Evolutionary conservation across 164 flowering plant species (phyloP), one percentile per base, ranked within the genome.

Genomic region (Sextonia rubra): DNA sequence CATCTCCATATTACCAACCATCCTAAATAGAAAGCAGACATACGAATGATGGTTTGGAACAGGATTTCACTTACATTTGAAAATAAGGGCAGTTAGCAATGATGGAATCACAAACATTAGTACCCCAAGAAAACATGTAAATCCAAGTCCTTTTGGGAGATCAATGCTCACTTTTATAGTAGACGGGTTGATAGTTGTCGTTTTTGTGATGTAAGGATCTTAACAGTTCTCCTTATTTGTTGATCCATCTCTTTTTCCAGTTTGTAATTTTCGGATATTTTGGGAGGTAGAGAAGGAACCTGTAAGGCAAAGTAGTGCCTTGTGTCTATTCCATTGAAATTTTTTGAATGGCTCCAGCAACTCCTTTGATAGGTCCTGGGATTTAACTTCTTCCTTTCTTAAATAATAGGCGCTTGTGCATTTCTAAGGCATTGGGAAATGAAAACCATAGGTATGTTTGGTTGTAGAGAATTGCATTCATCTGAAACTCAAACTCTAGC

Each of bases 11-110:
- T 14, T 82, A 65, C 97, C 97, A 0, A 90, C 91, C 4, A 78
- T 92, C 58, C 73, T 92, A 71, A 92, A 89, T 85, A 86, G 81
- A 79, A 90, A 92, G 84, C 83, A 86, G 61, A 86, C 81, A 15
- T 91, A 90, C 64, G 97, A 89, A 84, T 92, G 84, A 86, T 67
- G 60, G 27, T 65, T 27, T 48, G 2, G 12, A 12, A n/a, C n/a
- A n/a, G n/a, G n/a, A n/a, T n/a, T n/a, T n/a, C n/a, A n/a, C n/a
- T n/a, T n/a, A n/a, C n/a, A n/a, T n/a, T n/a, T n/a, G n/a, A n/a
- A n/a, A n/a, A 2, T 27, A 63, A 63, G 29, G 23, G 32, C 15
- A 9, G 29, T 17, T 24, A 9, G 25, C 14, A 63, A 63, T 12
- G 32, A n/a, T n/a, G n/a, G n/a, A n/a, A 12, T 2, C 25, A 12